Conservation (phyloP, 345 rosid species). For the Salix brachista region DNA sequence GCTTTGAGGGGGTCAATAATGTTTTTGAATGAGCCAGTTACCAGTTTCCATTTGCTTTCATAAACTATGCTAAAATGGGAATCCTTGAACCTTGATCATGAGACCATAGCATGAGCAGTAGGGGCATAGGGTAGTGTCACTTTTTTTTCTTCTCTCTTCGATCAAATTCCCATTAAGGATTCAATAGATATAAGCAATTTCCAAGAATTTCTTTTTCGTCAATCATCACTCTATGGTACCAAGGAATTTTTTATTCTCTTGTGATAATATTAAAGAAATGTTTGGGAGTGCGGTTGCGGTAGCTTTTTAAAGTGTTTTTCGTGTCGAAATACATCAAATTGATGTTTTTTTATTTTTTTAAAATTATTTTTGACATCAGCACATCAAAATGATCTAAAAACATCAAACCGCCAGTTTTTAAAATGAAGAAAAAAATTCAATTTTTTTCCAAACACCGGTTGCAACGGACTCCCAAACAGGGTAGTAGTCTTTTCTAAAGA, state of each 20-base stretch:
- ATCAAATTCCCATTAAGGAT: not conserved
- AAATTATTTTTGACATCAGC: too few species aligned
- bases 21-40: not conserved
- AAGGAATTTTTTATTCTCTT: not conserved
- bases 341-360: too few species aligned
- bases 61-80: not conserved
- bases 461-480: too few species aligned
- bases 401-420: too few species aligned
- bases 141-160: not conserved
- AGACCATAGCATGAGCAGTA: not conserved
- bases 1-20: not conserved
- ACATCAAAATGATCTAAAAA: too few species aligned
- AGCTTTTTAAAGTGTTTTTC: too few species aligned
- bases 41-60: not conserved
- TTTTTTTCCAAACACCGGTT: too few species aligned
- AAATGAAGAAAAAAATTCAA: too few species aligned
- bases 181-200: slow-evolving; percentile 18
- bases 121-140: not conserved
- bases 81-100: not conserved
- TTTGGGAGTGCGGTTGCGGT: too few species aligned
- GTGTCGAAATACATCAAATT: too few species aligned
- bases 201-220: slow-evolving; percentile 42
- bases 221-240: slow-evolving; percentile 14
- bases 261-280: slow-evolving; percentile 20
- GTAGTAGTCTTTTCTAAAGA: slow-evolving; percentile 41